Conservation (phyloP, 1,284 basidiomycete species). For the Ustilago vetiveriae region DNA sequence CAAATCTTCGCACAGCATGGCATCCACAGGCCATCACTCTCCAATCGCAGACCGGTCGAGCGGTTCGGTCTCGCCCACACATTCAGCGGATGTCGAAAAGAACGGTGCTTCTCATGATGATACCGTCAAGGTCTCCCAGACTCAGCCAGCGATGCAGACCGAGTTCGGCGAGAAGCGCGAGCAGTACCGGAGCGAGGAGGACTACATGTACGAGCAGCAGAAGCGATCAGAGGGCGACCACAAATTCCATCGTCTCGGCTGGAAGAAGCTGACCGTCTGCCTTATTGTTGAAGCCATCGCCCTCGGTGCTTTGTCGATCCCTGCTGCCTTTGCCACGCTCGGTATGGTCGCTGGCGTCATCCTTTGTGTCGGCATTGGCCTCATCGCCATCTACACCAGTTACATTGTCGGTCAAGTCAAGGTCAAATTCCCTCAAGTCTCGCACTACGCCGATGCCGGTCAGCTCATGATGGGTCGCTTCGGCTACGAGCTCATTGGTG, state of each 20-base stretch:
- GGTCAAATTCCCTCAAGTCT: constrained; percentile 51
- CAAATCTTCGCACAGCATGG: constrained; percentile 8
- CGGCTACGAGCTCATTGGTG: constrained; percentile 50
- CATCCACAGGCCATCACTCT: constrained; percentile 30
- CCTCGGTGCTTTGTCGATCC: constrained; percentile 53
- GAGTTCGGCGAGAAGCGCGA: constrained; percentile 51
- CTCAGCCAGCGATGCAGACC: constrained; percentile 21
- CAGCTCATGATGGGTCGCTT: constrained; percentile 51
- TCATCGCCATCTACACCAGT: constrained; percentile 57
- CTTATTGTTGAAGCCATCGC: constrained; percentile 62
- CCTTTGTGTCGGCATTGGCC: constrained; percentile 46
- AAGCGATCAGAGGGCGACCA: constrained; percentile 44
- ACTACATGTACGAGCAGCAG: constrained; percentile 51
- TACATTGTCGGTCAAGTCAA: constrained; percentile 55
- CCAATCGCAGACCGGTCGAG: constrained; percentile 24
- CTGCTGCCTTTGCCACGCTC: constrained; percentile 53
- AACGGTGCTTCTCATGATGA: constrained; percentile 11
- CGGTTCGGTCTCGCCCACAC: constrained; percentile 29
- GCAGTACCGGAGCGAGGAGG: constrained; percentile 50
- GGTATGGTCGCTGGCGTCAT: constrained; percentile 59
- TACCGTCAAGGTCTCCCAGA: background rate
- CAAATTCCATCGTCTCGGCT: constrained; percentile 57
- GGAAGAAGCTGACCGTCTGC: constrained; percentile 57
- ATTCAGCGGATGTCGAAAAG: constrained; percentile 38
- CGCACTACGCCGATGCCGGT: constrained; percentile 54